Evolutionary conservation across 805 yeast genomes (phyloP), one percentile per base, ranked within the genome.

Genomic region (Metschnikowia drakensbergensis): DNA sequence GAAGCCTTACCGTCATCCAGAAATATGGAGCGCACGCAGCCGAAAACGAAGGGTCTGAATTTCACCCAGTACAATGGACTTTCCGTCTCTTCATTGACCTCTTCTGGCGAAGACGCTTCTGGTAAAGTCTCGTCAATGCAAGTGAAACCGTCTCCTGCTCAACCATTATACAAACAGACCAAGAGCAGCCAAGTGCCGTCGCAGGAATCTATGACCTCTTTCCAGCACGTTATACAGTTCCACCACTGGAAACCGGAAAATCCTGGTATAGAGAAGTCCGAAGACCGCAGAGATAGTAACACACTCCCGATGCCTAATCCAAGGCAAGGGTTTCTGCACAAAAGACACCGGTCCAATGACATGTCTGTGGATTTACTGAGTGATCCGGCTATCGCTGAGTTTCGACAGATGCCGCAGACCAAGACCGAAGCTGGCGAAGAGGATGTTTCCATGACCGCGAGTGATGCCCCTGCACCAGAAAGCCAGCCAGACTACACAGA

Each of bases 211-310:
- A 71, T 72, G 76, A 66, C 75, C 10, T 69, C 73, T 17, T 69
- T 74, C 51, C 82, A 77, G 57, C 80, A 76, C 50, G 66, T 77
- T 6, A 75, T 78, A 30, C 83, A 78, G 55, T 79, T 79, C 60
- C 82, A 79, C 54, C 83, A 79, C 58, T 79, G 83, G 82, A 74
- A 74, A 49, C 81, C 81, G 0, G 76, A 69, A 42, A 62, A 59
- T 27, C 61, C 67, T 1, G 61, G 57, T 25, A 10, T 47, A 5
- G 54, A 51, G 13, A 42, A 31, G 31, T 10, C 32, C 8, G 54
- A 50, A 9, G 47, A 40, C 43, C 43, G 43, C 36, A 40, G 35
- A 30, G 34, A 33, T 40, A 36, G 31, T 27, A 13, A 26, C 25
- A 34, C 7, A 8, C 33, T 28, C 42, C 26, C 41, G 23, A 28